phyloP scores from a whole-genome alignment of 2,329 filamentous ascomycete species.

The Monosporascus ibericus region DNA sequence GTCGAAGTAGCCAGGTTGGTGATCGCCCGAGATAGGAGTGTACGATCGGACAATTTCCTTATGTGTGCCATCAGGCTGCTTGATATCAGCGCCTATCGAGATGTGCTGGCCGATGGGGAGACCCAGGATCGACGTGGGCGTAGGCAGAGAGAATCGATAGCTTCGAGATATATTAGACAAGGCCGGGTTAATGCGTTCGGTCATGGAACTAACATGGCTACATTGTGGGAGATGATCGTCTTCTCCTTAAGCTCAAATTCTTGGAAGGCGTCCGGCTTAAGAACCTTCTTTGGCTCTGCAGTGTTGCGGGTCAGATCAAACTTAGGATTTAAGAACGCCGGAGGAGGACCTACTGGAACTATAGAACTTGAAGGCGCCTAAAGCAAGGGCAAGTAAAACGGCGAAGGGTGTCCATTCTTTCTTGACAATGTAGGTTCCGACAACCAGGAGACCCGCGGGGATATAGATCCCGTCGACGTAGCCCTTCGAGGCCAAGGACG shows the following conservation, averaged over 20 bases:
- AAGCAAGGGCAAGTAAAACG: slow-evolving; percentile 54
- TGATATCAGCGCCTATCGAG: slow-evolving; percentile 76
- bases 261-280: slow-evolving; percentile 85
- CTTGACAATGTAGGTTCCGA: slow-evolving; percentile 74
- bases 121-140: slow-evolving; percentile 74
- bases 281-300: slow-evolving; percentile 69
- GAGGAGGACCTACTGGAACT: slow-evolving; percentile 55
- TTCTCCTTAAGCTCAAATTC: slow-evolving; percentile 92
- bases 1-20: slow-evolving; percentile 87
- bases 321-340: not conserved
- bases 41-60: slow-evolving; percentile 90
- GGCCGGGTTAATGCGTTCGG: not conserved
- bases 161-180: slow-evolving; percentile 31
- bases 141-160: slow-evolving; percentile 88
- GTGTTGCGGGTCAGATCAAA: slow-evolving; percentile 11
- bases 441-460: slow-evolving; percentile 70
- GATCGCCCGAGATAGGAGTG: slow-evolving; percentile 85
- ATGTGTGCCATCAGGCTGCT: slow-evolving; percentile 59
- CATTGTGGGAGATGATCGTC: slow-evolving; percentile 94
- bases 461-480: slow-evolving; percentile 79
- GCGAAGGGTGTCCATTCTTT: slow-evolving; percentile 70
- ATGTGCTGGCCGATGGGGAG: slow-evolving; percentile 99
- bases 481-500: slow-evolving; percentile 46
- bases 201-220: slow-evolving; percentile 67
- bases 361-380: slow-evolving; percentile 68